Base-by-base conservation (phyloP, 1,284 basidiomycete genomes). In the Pyrrhoderma noxium region DNA sequence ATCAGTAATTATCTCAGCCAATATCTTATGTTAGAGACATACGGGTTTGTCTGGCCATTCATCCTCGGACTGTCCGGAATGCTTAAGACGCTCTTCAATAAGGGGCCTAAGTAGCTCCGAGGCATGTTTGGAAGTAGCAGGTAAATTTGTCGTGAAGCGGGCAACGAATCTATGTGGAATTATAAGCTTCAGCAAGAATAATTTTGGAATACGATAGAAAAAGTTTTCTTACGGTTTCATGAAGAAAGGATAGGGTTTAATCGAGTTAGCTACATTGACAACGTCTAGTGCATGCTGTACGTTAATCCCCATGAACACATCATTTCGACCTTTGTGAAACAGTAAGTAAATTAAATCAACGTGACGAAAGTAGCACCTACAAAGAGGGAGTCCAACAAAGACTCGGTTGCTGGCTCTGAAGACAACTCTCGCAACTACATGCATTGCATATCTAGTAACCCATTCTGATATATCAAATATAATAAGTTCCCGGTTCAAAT, bases 271-370 rank as follows among this genome's bases (percentile, higher is more conserved):
- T 25, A 53, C 61, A 39, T 59, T 61, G 3, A 66, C 25, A 7
- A 72, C 57, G 41, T 66, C 61, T 4, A 65, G 4, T 0, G 69
- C 61, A 46, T 62, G 68, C 3, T 57, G 49, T 1, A 69, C 62
- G 46, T 64, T 70, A 11, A 74, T 59, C 13, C 63, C 60, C n/a
- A 63, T 57, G 55, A 65, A 75, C 11, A 69, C 72, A 0, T 58
- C 56, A 46, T 76, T 53, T 27, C 70, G 64, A 56, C 75, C 75
- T 76, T 39, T 25, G n/a, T n/a, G n/a, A n/a, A n/a, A n/a, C n/a
- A n/a, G n/a, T n/a, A n/a, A n/a, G n/a, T n/a, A n/a, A n/a, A n/a
- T n/a, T n/a, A n/a, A n/a, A n/a, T n/a, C n/a, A n/a, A n/a, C 11
- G 16, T n/a, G n/a, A n/a, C n/a, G n/a, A n/a, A n/a, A n/a, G n/a